Percentiles rank a stretch among this genome's conserved stretches.
Conservation (phyloP, 306 rosid species). For the Inga oerstediana region DNA sequence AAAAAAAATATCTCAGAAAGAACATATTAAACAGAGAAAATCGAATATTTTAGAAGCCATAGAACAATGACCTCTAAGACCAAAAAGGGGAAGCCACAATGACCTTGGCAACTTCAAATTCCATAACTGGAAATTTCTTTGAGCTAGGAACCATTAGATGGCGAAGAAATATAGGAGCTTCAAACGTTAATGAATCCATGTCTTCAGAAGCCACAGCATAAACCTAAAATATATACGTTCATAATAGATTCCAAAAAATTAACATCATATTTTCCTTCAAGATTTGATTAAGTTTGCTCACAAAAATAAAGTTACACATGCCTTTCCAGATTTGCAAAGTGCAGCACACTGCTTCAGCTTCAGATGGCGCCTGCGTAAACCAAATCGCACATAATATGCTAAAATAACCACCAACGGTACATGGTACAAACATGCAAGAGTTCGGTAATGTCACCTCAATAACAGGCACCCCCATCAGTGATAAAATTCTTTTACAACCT, state of each 20-base stretch:
- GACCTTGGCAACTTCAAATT: slow-evolving; percentile 93
- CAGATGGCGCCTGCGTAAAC: too few relatives aligned
- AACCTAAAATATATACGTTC: slow-evolving; percentile 54
- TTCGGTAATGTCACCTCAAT: too few relatives aligned
- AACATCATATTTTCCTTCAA: neutral
- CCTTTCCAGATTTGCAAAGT: too few relatives aligned
- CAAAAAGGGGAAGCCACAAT: slow-evolving; percentile 19
- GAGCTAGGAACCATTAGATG: slow-evolving; percentile 98
- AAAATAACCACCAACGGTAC: too few relatives aligned
- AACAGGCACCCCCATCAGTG: too few relatives aligned
- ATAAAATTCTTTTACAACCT: too few relatives aligned
- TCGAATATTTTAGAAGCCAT: slow-evolving; percentile 19
- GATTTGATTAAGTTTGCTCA: slow-evolving; percentile 25
- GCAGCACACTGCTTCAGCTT: too few relatives aligned
- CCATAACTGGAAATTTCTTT: slow-evolving; percentile 94
- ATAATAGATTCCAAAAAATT: neutral
- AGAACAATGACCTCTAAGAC: neutral
- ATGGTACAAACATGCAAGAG: too few relatives aligned
- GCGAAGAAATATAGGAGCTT: slow-evolving; percentile 92
- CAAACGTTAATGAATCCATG: slow-evolving; percentile 96
- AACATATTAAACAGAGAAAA: slow-evolving; percentile 26
- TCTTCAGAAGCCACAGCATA: slow-evolving; percentile 98
- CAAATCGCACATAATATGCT: too few relatives aligned
- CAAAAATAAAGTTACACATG: too few relatives aligned
- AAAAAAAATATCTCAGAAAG: slow-evolving; percentile 37